Base-by-base conservation (phyloP, 768 basidiomycete species). In the Termitomyces sp. region DNA sequence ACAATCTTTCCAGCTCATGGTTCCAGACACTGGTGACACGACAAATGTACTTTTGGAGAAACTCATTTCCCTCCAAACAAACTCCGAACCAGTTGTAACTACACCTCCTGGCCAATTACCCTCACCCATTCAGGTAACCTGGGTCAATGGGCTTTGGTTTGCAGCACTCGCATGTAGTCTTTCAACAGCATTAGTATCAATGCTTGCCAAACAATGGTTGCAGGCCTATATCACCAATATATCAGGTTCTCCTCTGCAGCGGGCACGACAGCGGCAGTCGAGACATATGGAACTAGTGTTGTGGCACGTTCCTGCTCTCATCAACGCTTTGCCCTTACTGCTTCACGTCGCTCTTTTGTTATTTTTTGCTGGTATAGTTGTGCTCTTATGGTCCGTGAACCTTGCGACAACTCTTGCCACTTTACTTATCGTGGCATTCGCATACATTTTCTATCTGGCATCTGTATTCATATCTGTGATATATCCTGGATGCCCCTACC, bases 71-170 rank as follows among this genome's bases (percentile, higher is more conserved):
- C 40, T 69, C 7, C 66, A 73, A 47, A 46, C 63, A 58, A 58
- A 62, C 59, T 23, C 43, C 9, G 58, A 65, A 48, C 35, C 43
- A 14, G 51, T 56, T 27, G 48, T 45, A 12, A 65, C 41, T 53
- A 57, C 48, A 10, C 54, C 35, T 27, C 52, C 34, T 0, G 17
- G 14, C 7, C 42, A 57, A 14, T 52, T 52, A 17, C 61, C 69
- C 16, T 62, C 67, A 0, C 40, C 55, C 11, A 31, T 21, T 12
- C 67, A 74, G 35, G 68, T 75, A 19, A 68, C 60, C 27, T 75
- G 73, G 69, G 76, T 78, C 2, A 79, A 78, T 54, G 77, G 77
- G 2, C 68, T 78, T 9, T 79, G 78, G 78, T 78, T 79, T 59
- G 70, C 74, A 14, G 74, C 75, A 16, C 65, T 78, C 25, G 65